phyloP scores from a whole-genome alignment of 2,329 filamentous ascomycete genomes.

The Alternaria brassicae region DNA sequence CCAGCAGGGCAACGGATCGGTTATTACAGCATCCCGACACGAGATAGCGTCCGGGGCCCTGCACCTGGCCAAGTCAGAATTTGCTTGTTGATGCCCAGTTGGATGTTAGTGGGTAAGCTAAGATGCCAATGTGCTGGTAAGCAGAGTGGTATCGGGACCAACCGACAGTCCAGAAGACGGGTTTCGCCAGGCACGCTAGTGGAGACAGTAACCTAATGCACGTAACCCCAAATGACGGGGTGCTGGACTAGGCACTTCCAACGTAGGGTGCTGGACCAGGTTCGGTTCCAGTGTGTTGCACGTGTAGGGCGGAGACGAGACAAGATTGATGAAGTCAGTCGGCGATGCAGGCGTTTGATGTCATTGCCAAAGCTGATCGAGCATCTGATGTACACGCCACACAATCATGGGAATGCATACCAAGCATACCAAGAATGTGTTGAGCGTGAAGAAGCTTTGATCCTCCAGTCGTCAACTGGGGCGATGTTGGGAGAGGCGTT shows the following conservation, averaged over 20 bases:
- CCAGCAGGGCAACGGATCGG: not conserved
- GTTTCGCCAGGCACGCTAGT: not conserved
- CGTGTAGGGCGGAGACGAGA: not conserved
- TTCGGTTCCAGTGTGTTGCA: not conserved
- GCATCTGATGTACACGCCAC: conserved; percentile 5
- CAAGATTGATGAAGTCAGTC: not conserved
- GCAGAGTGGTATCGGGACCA: not conserved
- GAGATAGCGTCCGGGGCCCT: not conserved
- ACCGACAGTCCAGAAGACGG: conserved; percentile 5
- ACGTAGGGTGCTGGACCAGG: not conserved
- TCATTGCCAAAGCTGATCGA: not conserved
- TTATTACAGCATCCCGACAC: not conserved
- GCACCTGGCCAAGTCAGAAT: not conserved
- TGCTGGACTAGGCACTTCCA: not conserved
- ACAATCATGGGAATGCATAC: not conserved
- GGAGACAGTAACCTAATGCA: not conserved
- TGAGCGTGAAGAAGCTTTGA: conserved; percentile 9
- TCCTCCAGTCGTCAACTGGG: not conserved
- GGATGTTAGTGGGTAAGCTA: not conserved
- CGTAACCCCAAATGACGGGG: not conserved
- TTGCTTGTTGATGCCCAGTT: not conserved
- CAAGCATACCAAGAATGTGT: conserved; percentile 1
- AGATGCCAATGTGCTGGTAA: conserved; percentile 1
- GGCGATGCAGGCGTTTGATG: not conserved
- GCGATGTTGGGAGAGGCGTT: conserved; percentile 3